A percentile compares a stretch with the other conserved stretches of the same genome.
phyloP scores from a whole-genome alignment of 176 grass and related monocot species.

The Themeda triandra region DNA sequence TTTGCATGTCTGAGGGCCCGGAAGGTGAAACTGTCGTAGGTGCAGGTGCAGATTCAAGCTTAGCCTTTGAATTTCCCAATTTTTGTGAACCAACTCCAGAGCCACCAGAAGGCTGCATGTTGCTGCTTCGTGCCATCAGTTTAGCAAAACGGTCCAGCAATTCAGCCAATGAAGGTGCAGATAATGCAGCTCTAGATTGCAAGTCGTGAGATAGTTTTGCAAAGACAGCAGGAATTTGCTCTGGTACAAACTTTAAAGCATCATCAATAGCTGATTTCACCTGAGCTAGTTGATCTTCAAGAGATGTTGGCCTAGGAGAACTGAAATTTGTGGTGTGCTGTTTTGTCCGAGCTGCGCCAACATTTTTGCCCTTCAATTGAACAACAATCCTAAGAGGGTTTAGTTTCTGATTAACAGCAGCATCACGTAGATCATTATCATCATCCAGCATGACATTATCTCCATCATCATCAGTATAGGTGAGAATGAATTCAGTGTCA shows the following conservation, averaged over 20 bases:
- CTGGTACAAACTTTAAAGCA: conserved; percentile 45
- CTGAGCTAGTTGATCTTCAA: conserved; percentile 39
- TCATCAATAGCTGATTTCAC: conserved; percentile 52
- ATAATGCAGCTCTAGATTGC: conserved; percentile 26
- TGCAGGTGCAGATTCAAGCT: not conserved
- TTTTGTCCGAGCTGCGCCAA: not conserved
- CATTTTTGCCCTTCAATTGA: conserved; percentile 42
- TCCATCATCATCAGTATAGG: conserved; percentile 72
- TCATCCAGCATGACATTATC: conserved; percentile 71
- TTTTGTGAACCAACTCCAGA: conserved; percentile 19
- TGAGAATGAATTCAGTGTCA: conserved; percentile 47
- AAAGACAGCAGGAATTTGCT: conserved; percentile 36
- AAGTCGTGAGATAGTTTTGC: conserved; percentile 44
- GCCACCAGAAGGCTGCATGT: conserved; percentile 25
- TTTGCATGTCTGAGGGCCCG: not conserved
- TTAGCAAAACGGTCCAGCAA: conserved; percentile 39
- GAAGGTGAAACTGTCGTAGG: conserved; percentile 19
- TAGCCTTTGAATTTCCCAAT: not conserved
- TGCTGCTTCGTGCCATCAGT: conserved; percentile 34
- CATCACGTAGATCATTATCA: conserved; percentile 65
- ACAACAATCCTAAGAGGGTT: conserved; percentile 76
- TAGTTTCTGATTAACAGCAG: conserved; percentile 57
- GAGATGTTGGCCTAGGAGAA: conserved; percentile 18
- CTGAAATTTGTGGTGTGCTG: conserved; percentile 1
- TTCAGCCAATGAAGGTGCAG: conserved; percentile 36